phyloP scores from a whole-genome alignment of 148 eudicot genomes.

The Beta vulgaris region DNA sequence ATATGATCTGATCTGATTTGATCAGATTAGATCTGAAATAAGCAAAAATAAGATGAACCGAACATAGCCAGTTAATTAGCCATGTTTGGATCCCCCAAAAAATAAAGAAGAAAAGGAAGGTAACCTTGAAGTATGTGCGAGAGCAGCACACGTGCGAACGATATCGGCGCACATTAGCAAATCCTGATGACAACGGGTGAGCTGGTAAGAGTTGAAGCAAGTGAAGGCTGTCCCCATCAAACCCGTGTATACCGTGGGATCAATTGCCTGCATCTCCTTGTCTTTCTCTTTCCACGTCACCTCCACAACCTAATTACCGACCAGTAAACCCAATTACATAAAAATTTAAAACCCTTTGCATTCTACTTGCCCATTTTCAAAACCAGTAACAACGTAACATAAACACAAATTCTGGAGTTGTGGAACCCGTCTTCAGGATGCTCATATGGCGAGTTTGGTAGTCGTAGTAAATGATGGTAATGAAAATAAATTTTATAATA shows the following conservation, averaged over 20 bases:
- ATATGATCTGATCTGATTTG: too few relatives aligned
- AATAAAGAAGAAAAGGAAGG: background rate
- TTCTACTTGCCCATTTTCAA: too few relatives aligned
- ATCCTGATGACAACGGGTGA: slow-evolving; percentile 47
- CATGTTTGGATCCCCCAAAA: too few relatives aligned
- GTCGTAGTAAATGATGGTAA: too few relatives aligned
- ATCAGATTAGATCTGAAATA: too few relatives aligned
- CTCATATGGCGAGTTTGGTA: too few relatives aligned
- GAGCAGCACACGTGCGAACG: slow-evolving; percentile 39
- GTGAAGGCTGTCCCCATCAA: slow-evolving; percentile 63
- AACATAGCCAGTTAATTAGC: too few relatives aligned
- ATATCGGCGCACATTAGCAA: slow-evolving; percentile 49
- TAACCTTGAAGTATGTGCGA: slow-evolving; percentile 40
- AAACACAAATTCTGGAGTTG: too few relatives aligned
- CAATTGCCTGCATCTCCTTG: slow-evolving; percentile 15
- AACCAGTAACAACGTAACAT: too few relatives aligned
- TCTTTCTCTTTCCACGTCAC: slow-evolving; percentile 42
- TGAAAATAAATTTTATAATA: too few relatives aligned
- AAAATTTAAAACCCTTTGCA: background rate
- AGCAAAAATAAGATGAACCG: too few relatives aligned
- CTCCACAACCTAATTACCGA: slow-evolving; percentile 47
- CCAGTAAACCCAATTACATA: background rate
- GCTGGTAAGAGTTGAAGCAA: slow-evolving; percentile 54
- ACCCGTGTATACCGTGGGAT: slow-evolving; percentile 54
- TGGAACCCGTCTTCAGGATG: too few relatives aligned